phyloP scores from a whole-genome alignment of 208 protist genomes.

The Trypanosomatidae sp. region DNA sequence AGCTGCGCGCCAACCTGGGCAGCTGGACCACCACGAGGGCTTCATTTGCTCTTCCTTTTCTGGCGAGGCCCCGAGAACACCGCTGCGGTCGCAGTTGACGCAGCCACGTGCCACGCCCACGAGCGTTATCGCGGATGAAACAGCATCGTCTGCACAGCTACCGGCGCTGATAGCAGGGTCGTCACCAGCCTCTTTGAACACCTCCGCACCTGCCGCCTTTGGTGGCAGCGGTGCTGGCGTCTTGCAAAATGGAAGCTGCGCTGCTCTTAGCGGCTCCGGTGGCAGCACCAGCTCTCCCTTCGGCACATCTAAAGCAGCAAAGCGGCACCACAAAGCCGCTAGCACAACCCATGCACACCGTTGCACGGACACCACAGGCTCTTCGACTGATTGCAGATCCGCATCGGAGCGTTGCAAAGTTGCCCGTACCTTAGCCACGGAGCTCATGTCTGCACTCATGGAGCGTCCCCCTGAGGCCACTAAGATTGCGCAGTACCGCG shows the following conservation, averaged over 20 bases:
- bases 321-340: background rate
- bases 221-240: background rate
- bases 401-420: conserved; percentile 33
- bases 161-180: background rate
- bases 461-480: conserved; percentile 31
- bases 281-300: background rate
- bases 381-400: background rate
- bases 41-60: background rate
- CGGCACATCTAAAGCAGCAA: conserved; percentile 1
- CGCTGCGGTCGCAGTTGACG: conserved; percentile 8
- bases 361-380: background rate
- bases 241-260: background rate
- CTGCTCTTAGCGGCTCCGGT: background rate
- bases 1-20: background rate
- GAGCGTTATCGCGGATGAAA: background rate
- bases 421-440: conserved; percentile 42
- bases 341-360: background rate
- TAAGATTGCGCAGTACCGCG: conserved; percentile 25
- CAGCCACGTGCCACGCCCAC: conserved; percentile 8
- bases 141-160: no score
- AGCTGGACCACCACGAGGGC: background rate
- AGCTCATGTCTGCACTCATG: conserved; percentile 59
- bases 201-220: background rate
- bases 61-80: conserved; percentile 5
- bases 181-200: background rate